Evolutionary conservation across 2,329 filamentous ascomycete species (phyloP), one percentile per base, ranked within the genome.

Genomic region (Rachicladosporium sp.): DNA sequence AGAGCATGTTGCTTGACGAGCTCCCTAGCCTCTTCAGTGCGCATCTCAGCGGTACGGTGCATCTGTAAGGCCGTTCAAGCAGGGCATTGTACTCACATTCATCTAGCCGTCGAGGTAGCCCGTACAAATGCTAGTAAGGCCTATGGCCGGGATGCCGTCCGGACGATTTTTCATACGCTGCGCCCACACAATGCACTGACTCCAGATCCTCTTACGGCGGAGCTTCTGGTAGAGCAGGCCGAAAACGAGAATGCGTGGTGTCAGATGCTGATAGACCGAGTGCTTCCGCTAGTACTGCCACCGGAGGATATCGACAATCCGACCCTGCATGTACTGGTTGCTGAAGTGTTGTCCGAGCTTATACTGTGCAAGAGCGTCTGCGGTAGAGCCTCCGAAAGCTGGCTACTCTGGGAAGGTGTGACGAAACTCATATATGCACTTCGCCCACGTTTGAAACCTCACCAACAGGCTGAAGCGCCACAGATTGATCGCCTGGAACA

Each of bases 301-400:
- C 91, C 87, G 10, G 89, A 96, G 54, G 89, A 96, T 58, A 68
- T 96, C 31, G 78, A 89, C 54, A 96, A 94, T 58, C 76, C 76
- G 39, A 93, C 85, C 58, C 69, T 96, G 52, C 81, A 83, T 41
- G 74, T 83, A 29, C 69, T 98, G 45, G 81, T 95, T 46, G 78
- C 79, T 40, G 86, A 95, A 62, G 82, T 96, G 48, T 71, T 96
- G 45, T 84, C 87, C 5, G 87, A 95, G 61, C 78, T 93, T 58
- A 84, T 96, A 46, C 70, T 98, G 47, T 85, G 85, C 46, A 87
- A 85, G 50, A 73, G 82, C 42, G 70, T 95, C 51, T 78, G 79
- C 52, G 82, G 80, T 53, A 93, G 82, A 58, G 71, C 82, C 31
- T 86, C 82, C 50, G 80, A 96, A 62, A 83, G 84, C 15, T 93